These are phyloP conservation scores for Phytophthora colocasiae DNA, from an alignment of 352 stramenopile species.

Conservation along the genomic window DNA sequence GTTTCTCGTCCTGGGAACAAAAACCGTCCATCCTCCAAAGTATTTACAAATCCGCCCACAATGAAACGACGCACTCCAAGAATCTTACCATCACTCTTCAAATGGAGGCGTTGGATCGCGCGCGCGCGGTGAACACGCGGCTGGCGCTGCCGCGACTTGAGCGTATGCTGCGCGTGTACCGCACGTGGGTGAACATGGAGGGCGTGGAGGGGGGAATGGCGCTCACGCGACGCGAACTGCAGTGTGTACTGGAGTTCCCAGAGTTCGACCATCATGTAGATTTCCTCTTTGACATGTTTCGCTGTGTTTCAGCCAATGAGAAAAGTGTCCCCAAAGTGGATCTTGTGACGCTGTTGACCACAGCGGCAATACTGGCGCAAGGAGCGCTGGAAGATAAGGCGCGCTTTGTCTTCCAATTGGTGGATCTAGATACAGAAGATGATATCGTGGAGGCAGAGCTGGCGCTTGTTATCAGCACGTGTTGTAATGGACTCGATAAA, in stretches of 20 bases:
- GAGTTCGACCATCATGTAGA: conserved; percentile 34
- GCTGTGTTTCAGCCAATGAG: conserved; percentile 4
- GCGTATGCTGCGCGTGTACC: conserved; percentile 65
- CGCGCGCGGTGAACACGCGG: conserved; percentile 47
- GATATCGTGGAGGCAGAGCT: conserved; percentile 79
- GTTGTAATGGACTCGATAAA: conserved; percentile 48
- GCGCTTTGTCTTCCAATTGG: conserved; percentile 67
- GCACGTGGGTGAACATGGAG: conserved; percentile 57
- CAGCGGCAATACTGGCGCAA: conserved; percentile 51
- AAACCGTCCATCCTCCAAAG: conserved; percentile 8
- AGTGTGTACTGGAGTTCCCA: conserved; percentile 67
- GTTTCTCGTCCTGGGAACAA: neutral
- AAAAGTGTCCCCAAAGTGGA: conserved; percentile 45
- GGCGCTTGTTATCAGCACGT: conserved; percentile 66
- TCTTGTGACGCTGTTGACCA: conserved; percentile 61
- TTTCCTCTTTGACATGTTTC: conserved; percentile 66
- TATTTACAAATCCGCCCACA: conserved; percentile 1
- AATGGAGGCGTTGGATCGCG: conserved; percentile 41
- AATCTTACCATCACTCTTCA: conserved; percentile 23
- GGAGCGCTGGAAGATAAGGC: conserved; percentile 60
- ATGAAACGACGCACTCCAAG: conserved; percentile 4
- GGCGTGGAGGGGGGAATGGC: conserved; percentile 67
- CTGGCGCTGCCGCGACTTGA: conserved; percentile 58
- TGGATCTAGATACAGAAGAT: conserved; percentile 80
- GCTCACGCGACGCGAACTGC: conserved; percentile 67